Percentiles rank a stretch among this genome's conserved stretches.
Evolutionary conservation across 2,329 filamentous ascomycete genomes (phyloP).

Genomic region (Ceratocystiopsis minuta): DNA sequence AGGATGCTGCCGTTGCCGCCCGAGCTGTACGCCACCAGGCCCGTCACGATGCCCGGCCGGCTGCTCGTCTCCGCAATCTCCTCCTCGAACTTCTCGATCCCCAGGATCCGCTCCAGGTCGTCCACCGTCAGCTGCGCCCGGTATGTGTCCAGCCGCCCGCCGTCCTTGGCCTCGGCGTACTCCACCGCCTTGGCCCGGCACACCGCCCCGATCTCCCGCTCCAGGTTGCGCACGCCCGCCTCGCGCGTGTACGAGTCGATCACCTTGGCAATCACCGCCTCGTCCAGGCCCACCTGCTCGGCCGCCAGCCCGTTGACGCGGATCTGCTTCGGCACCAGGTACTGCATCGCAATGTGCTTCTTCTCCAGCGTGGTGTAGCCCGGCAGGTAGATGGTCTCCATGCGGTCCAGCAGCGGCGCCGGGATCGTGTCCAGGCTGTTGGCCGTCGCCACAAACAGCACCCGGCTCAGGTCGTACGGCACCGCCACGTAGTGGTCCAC

Average conservation of each 20-base stretch:
- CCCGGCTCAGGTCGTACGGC: slow-evolving; percentile 87
- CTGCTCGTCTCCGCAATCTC: slow-evolving; percentile 78
- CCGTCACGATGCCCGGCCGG: slow-evolving; percentile 84
- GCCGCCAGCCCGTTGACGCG: slow-evolving; percentile 68
- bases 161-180: slow-evolving; percentile 77
- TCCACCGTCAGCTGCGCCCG: slow-evolving; percentile 53
- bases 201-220: slow-evolving; percentile 86
- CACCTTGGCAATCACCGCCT: slow-evolving; percentile 81
- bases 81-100: slow-evolving; percentile 85
- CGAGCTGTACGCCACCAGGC: slow-evolving; percentile 82
- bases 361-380: slow-evolving; percentile 97
- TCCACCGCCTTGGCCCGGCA: slow-evolving; percentile 92
- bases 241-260: slow-evolving; percentile 95
- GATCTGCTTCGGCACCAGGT: slow-evolving; percentile 93
- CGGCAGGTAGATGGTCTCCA: slow-evolving; percentile 87
- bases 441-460: slow-evolving; percentile 92
- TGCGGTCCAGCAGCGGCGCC: slow-evolving; percentile 79
- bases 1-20: slow-evolving; percentile 90
- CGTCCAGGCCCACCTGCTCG: slow-evolving; percentile 57
- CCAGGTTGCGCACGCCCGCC: slow-evolving; percentile 85
- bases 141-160: slow-evolving; percentile 49
- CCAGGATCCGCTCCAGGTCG: slow-evolving; percentile 79
- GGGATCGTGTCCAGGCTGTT: slow-evolving; percentile 92
- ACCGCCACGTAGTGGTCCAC: slow-evolving; percentile 93
- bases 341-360: slow-evolving; percentile 77